Conservation (phyloP, 805 yeast species). For the Huiozyma sinensis region DNA sequence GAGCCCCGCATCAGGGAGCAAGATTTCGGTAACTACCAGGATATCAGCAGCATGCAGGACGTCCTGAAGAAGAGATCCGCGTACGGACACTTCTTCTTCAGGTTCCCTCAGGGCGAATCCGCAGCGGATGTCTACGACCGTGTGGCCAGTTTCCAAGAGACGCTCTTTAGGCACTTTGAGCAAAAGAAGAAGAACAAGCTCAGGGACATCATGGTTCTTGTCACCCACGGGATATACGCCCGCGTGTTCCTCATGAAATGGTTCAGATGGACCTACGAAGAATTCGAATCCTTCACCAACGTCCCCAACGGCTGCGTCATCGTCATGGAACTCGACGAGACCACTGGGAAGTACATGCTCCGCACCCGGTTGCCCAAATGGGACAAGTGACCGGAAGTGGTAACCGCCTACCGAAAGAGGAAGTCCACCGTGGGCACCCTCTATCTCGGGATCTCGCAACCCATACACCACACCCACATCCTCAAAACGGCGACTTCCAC, state of each 20-base stretch:
- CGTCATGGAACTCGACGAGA: conserved; percentile 54
- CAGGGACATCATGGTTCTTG: conserved; percentile 74
- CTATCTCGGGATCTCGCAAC: too few relatives aligned
- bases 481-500: too few relatives aligned
- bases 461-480: too few relatives aligned
- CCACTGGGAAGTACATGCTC: conserved; percentile 42
- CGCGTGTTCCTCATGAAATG: conserved; percentile 88
- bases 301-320: conserved; percentile 78
- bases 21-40: conserved; percentile 90
- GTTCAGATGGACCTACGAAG: conserved; percentile 88
- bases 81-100: conserved; percentile 80
- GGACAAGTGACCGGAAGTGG: conserved; percentile 20
- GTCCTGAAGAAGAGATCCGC: conserved; percentile 78
- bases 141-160: conserved; percentile 81
- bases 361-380: conserved; percentile 59
- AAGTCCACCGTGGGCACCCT: too few relatives aligned
- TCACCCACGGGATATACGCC: conserved; percentile 92
- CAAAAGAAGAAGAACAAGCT: conserved; percentile 42
- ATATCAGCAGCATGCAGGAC: conserved; percentile 61
- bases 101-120: conserved; percentile 89
- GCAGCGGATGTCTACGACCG: conserved; percentile 95
- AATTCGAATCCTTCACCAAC: conserved; percentile 73
- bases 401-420: too few relatives aligned
- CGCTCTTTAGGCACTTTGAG: conserved; percentile 71
- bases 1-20: conserved; percentile 92